Evolutionary conservation across 2,329 filamentous ascomycete genomes (phyloP), one percentile per base, ranked within the genome.

Genomic region (Stagonosporopsis vannaccii): DNA sequence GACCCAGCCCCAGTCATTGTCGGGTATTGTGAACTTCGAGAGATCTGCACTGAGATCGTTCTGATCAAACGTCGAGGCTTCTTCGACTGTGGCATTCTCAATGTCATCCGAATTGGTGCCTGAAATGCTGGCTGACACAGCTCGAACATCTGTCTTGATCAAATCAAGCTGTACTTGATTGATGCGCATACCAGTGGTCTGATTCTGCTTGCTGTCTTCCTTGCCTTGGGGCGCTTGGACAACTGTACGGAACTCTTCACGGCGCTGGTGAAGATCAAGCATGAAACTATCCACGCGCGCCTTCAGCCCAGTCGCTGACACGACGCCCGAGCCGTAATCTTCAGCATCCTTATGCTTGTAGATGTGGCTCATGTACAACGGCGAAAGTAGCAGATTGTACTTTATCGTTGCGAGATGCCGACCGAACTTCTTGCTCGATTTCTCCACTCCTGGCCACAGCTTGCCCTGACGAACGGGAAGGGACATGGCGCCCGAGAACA

Each of bases 341-440:
- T 97, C 94, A 0, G 87, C 87, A 70, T 99, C 95, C 74, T 97
- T 97, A 79, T 99, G 95, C 76, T 97, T 98, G 80, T 99, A 99
- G 28, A 99, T 92, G 68, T 99, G 95, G 66, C 93, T 96, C 61
- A 99, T 85, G 75, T 96, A 99, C 2, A 99, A 80, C 0, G 95
- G 95, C 2, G 95, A 96, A 15, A 99, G 81, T 3, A 98, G 83
- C 20, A 99, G 80, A 60, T 94, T 97, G 79, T 98, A 98, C 80
- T 99, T 99, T 81, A 99, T 93, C 8, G 96, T 99, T n/a, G 92
- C 94, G 59, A 99, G 81, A 77, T 99, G 96, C 45, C 95, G 87
- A 13, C 94, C 94, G 74, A 99, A 99, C 74, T 99, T 99, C 79
- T 99, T 99, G 81, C 92, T 97, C 41, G 92, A 95, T 81, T 97